Evolutionary conservation across 352 stramenopile species (phyloP).

Genomic region (Pythium rishiriense): DNA sequence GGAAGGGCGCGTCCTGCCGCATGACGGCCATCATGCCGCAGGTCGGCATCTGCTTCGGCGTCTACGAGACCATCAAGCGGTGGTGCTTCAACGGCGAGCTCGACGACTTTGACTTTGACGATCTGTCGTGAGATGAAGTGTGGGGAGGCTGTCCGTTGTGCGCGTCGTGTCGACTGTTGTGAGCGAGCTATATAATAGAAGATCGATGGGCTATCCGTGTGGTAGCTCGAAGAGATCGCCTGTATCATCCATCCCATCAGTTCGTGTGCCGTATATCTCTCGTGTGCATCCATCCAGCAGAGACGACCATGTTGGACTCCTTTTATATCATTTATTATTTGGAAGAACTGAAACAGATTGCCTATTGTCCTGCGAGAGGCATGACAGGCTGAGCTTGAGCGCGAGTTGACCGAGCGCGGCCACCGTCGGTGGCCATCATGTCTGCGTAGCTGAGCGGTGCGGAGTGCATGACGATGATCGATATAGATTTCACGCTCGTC

Average conservation of each 20-base stretch:
- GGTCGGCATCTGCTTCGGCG: slow-evolving; percentile 82
- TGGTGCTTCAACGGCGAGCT: slow-evolving; percentile 68
- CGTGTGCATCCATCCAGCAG: too few species aligned
- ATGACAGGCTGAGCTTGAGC: too few species aligned
- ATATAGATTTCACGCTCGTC: too few species aligned
- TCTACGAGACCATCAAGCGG: slow-evolving; percentile 85
- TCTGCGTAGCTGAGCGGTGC: too few species aligned
- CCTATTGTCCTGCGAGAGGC: too few species aligned
- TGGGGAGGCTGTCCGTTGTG: not conserved
- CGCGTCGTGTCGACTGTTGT: not conserved
- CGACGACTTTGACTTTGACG: slow-evolving; percentile 65
- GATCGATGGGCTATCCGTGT: not conserved
- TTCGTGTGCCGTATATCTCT: too few species aligned
- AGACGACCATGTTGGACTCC: too few species aligned
- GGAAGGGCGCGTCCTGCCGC: slow-evolving; percentile 68
- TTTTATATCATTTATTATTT: too few species aligned
- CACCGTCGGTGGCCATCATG: too few species aligned
- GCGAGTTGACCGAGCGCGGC: too few species aligned
- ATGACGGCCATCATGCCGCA: slow-evolving; percentile 76
- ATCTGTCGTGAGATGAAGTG: slow-evolving; percentile 21
- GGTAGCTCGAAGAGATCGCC: not conserved
- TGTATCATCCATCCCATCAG: not conserved
- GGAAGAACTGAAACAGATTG: too few species aligned
- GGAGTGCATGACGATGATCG: too few species aligned
- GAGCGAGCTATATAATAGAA: slow-evolving; percentile 17